Percentiles rank a stretch among this genome's conserved stretches.
Conservation (phyloP, 257 asterid genomes). For the Petunia axillaris region DNA sequence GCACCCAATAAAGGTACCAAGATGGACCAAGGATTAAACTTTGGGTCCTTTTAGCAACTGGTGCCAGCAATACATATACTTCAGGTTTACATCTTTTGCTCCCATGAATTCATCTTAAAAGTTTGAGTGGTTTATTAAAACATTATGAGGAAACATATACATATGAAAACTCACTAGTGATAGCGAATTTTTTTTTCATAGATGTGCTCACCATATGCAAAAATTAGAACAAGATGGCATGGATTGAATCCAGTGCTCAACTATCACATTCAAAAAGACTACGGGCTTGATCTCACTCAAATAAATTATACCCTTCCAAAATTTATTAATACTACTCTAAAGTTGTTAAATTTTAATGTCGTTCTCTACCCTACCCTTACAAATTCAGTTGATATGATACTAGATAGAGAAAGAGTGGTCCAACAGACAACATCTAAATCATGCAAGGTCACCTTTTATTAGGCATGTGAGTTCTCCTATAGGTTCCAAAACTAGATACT, state of each 20-base stretch:
- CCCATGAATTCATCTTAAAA: neutral
- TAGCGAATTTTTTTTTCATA: too few species aligned
- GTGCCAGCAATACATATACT: constrained; percentile 25
- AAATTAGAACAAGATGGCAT: too few species aligned
- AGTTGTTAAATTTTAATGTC: too few species aligned
- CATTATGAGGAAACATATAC: too few species aligned
- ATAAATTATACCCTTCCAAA: too few species aligned
- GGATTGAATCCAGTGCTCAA: too few species aligned
- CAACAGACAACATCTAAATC: constrained; percentile 22
- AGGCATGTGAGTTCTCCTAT: neutral
- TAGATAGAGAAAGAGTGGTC: constrained; percentile 31
- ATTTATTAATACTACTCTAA: too few species aligned
- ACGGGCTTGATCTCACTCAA: too few species aligned
- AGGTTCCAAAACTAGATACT: neutral
- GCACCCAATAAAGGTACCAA: constrained; percentile 29
- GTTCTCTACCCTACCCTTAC: neutral
- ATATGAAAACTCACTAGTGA: too few species aligned
- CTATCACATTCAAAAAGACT: too few species aligned
- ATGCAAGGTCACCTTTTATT: neutral
- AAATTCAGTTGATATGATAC: neutral
- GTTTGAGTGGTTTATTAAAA: neutral
- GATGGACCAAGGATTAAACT: constrained; percentile 23
- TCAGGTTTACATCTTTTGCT: neutral
- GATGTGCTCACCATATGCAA: too few species aligned
- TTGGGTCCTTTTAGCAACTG: constrained; percentile 29